phyloP scores from a whole-genome alignment of 1,139 yeast genomes.

The Yamadazyma diospyri region DNA sequence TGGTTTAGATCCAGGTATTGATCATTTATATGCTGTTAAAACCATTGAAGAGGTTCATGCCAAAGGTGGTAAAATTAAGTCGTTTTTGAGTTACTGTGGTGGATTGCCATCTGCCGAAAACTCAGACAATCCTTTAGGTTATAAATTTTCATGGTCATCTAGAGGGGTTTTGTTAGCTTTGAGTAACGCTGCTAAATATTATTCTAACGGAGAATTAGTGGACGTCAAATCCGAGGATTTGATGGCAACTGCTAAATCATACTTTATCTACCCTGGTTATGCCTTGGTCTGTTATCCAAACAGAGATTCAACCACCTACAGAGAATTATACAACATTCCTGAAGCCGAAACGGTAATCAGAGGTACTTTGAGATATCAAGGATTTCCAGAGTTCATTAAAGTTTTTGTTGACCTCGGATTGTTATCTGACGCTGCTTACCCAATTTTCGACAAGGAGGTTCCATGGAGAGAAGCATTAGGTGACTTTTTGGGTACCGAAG shows the following conservation, averaged over 20 bases:
- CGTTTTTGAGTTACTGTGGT: slow-evolving; percentile 96
- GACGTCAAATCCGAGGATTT: slow-evolving; percentile 83
- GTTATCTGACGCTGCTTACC: slow-evolving; percentile 71
- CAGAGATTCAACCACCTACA: slow-evolving; percentile 94
- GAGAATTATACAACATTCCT: slow-evolving; percentile 88
- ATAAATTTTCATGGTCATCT: slow-evolving; percentile 98
- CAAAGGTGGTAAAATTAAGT: slow-evolving; percentile 85
- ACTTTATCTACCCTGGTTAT: slow-evolving; percentile 92
- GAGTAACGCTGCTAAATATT: slow-evolving; percentile 88
- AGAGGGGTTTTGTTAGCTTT: slow-evolving; percentile 95
- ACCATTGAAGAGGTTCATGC: slow-evolving; percentile 95
- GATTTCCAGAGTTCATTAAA: slow-evolving; percentile 97
- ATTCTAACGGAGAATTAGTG: slow-evolving; percentile 79
- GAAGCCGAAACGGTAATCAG: slow-evolving; percentile 96
- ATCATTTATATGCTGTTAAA: slow-evolving; percentile 96
- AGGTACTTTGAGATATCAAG: slow-evolving; percentile 97
- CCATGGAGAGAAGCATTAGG: slow-evolving; percentile 91
- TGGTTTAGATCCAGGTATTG: slow-evolving; percentile 97
- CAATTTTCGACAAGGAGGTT: slow-evolving; percentile 52
- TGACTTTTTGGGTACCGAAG: slow-evolving; percentile 64
- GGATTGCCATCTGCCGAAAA: slow-evolving; percentile 98
- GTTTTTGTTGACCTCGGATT: slow-evolving; percentile 92
- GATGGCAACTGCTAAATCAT: slow-evolving; percentile 94
- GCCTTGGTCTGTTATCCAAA: slow-evolving; percentile 96
- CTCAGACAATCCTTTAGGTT: slow-evolving; percentile 96